phyloP scores from a whole-genome alignment of 2,329 filamentous ascomycete genomes.

The Epichloe sibirici region DNA sequence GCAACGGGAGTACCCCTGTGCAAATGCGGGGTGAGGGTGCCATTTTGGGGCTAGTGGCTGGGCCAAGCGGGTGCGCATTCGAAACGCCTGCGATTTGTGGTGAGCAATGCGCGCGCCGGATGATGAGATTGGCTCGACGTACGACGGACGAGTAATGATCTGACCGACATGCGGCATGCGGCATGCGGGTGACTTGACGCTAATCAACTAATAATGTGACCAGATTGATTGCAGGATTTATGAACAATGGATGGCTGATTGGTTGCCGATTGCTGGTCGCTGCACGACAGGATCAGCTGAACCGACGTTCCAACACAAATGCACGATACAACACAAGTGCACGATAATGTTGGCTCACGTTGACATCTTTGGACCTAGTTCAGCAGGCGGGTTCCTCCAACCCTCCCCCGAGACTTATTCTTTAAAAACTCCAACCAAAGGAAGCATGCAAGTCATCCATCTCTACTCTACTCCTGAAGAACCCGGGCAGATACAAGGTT shows the following conservation, averaged over 20 bases:
- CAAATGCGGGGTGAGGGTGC: conserved; percentile 19
- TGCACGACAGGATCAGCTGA: neutral
- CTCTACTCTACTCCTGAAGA: neutral
- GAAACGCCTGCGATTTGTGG: no score
- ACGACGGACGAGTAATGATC: no score
- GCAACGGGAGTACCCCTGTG: conserved; percentile 9
- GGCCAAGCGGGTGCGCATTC: conserved; percentile 1
- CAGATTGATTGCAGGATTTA: neutral
- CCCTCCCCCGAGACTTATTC: neutral
- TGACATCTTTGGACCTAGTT: neutral
- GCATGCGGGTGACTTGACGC: no score
- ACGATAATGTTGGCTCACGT: neutral
- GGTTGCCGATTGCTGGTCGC: neutral
- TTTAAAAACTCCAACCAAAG: neutral
- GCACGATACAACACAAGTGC: neutral
- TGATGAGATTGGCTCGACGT: neutral
- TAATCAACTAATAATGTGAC: neutral
- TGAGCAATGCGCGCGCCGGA: neutral
- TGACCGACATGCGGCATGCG: no score
- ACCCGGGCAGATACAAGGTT: neutral
- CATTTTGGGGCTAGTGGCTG: neutral
- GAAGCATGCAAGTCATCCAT: neutral
- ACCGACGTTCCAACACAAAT: neutral
- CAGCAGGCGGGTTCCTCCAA: neutral
- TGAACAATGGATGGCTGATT: neutral